A percentile compares a stretch with the other conserved stretches of the same genome.
These are phyloP conservation scores for Parathielavia hyrcaniae DNA, from an alignment of 495 filamentous ascomycete species.

Conservation along the genomic window DNA sequence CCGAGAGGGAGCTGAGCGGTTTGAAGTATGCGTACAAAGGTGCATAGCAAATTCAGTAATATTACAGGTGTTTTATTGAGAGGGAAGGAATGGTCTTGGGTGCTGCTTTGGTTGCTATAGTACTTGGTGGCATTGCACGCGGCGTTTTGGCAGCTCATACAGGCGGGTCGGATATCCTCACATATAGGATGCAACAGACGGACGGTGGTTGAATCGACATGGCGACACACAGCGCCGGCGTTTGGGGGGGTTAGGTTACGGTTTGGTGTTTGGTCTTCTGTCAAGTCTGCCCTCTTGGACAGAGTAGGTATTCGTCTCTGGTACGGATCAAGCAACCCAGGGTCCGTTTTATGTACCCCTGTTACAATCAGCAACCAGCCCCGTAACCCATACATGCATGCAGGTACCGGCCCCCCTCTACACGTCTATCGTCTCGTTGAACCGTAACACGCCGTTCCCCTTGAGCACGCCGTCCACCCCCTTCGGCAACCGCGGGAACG, in stretches of 20 bases:
- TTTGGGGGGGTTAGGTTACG: no score
- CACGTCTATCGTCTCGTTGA: slow-evolving; percentile 93
- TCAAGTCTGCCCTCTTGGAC: no score
- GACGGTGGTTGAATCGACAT: no score
- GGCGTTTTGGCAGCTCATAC: not conserved
- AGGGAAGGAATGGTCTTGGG: not conserved
- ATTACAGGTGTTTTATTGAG: no score
- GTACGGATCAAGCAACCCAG: no score
- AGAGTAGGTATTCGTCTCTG: no score
- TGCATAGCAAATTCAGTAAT: slow-evolving; percentile 34
- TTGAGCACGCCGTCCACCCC: slow-evolving; percentile 84
- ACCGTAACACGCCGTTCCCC: slow-evolving; percentile 78
- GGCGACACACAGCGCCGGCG: no score
- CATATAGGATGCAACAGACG: no score
- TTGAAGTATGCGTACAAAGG: slow-evolving; percentile 57
- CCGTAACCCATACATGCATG: not conserved
- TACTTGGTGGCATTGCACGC: not conserved
- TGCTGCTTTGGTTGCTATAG: not conserved
- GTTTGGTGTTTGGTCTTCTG: no score
- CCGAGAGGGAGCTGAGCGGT: slow-evolving; percentile 45
- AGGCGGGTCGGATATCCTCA: no score
- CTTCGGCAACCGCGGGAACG: slow-evolving; percentile 45
- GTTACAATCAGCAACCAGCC: not conserved
- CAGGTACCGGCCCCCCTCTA: slow-evolving; percentile 31
- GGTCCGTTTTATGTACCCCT: slow-evolving; percentile 5